Conservation (phyloP, 495 filamentous ascomycete species). For the Penicillium odoratum region DNA sequence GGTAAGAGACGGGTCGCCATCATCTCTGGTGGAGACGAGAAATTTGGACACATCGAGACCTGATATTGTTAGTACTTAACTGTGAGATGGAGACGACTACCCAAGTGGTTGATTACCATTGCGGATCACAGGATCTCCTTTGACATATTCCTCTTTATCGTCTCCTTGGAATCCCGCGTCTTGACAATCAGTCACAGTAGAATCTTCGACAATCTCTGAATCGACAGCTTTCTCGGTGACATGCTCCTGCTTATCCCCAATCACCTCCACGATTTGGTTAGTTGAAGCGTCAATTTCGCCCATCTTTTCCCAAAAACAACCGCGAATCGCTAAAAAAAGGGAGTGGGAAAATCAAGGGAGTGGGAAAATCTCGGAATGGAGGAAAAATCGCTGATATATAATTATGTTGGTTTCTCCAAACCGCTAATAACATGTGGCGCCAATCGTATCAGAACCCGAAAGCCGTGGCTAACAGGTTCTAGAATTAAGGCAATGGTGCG, state of each 20-base stretch:
- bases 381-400: neutral
- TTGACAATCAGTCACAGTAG: neutral
- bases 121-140: slow-evolving; percentile 41
- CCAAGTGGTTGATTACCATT: slow-evolving; percentile 13
- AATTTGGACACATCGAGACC: slow-evolving; percentile 29
- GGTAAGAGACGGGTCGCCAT: slow-evolving; percentile 29
- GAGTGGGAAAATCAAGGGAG: neutral
- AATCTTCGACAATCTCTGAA: neutral
- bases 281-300: neutral
- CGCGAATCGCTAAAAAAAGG: neutral
- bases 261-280: neutral
- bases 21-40: slow-evolving; percentile 27
- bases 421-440: neutral
- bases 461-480: neutral
- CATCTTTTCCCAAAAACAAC: neutral
- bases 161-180: slow-evolving; percentile 4
- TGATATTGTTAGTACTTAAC: slow-evolving; percentile 7
- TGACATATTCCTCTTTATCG: slow-evolving; percentile 17
- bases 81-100: neutral
- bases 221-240: neutral
- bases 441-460: neutral
- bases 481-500: neutral
- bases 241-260: neutral
- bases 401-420: neutral
- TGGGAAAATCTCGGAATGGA: neutral